Evolutionary conservation across 208 protist species (phyloP), one percentile per base, ranked within the genome.

Genomic region (Tritrichomonas musculus): DNA sequence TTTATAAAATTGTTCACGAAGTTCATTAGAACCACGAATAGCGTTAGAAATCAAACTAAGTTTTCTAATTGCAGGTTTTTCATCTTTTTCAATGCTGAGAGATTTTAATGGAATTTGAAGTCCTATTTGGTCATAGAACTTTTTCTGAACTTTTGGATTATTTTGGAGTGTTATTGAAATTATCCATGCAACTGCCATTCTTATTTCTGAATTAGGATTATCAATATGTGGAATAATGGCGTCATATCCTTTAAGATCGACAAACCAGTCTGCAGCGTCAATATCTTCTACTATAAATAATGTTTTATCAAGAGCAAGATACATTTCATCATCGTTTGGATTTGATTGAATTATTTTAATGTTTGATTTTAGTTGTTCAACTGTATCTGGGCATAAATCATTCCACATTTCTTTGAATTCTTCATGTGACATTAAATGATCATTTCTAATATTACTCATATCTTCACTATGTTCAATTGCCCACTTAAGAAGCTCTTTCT

Each of bases 331-430:
- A 13, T 75, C 44, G 5, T 75, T 36, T 75, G 69, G 69, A 20
- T n/a, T 75, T 1, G 33, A 13, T 36, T 82, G 13, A 41, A 82
- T 25, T 44, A 33, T 53, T 44, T 47, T 50, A 53, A 82, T 36
- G 25, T 82, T 82, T 20, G 47, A 33, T n/a, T n/a, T n/a, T n/a
- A n/a, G n/a, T n/a, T n/a, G n/a, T n/a, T n/a, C n/a, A n/a, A n/a
- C n/a, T n/a, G n/a, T n/a, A 82, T 82, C 73, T 49, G 73, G 73
- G 41, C n/a, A 82, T 33, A 36, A 14, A n/a, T 25, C 41, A 14
- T 82, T 36, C 73, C 73, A 82, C 5, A 82, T 5, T 82, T 82
- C 73, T 53, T 82, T 82, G 41, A 82, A 82, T 53, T 82, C 73
- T 53, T 82, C 73, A 44, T 82, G 73, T 50, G 73, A 47, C 73